Evolutionary conservation across 345 rosid genomes (phyloP).

Genomic region (Anastatica hierochuntica): DNA sequence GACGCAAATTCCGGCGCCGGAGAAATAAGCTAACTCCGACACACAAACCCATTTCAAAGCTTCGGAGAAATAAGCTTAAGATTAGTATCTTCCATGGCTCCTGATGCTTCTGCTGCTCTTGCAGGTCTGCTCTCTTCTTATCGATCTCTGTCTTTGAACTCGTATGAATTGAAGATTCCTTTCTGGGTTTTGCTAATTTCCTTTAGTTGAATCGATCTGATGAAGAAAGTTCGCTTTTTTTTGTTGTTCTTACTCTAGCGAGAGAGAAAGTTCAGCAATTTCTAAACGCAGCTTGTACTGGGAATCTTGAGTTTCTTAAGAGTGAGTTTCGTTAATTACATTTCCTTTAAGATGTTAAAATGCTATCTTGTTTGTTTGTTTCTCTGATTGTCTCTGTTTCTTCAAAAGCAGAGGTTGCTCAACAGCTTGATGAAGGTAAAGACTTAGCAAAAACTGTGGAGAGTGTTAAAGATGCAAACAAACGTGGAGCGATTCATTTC

Average conservation of each 20-base stretch:
- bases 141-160: not conserved
- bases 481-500: conserved; percentile 90
- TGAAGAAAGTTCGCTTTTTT: conserved; percentile 1
- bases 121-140: conserved; percentile 43
- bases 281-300: conserved; percentile 57
- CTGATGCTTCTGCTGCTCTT: conserved; percentile 79
- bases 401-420: conserved; percentile 48
- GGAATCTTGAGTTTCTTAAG: conserved; percentile 80
- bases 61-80: not conserved
- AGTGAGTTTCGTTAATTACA: conserved; percentile 34
- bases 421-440: conserved; percentile 75
- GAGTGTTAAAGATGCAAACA: conserved; percentile 80
- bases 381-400: conserved; percentile 5
- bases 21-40: not conserved
- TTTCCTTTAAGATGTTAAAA: not conserved
- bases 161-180: too few relatives aligned
- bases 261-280: conserved; percentile 67
- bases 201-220: not conserved
- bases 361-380: too few relatives aligned
- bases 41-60: not conserved
- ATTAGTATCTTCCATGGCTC: conserved; percentile 42
- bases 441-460: conserved; percentile 52
- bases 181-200: not conserved
- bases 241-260: conserved; percentile 28
- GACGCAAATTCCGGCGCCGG: conserved; percentile 12